Conservation (phyloP, 371 early-diverging fungal genomes). For the Mortierella sp. region DNA sequence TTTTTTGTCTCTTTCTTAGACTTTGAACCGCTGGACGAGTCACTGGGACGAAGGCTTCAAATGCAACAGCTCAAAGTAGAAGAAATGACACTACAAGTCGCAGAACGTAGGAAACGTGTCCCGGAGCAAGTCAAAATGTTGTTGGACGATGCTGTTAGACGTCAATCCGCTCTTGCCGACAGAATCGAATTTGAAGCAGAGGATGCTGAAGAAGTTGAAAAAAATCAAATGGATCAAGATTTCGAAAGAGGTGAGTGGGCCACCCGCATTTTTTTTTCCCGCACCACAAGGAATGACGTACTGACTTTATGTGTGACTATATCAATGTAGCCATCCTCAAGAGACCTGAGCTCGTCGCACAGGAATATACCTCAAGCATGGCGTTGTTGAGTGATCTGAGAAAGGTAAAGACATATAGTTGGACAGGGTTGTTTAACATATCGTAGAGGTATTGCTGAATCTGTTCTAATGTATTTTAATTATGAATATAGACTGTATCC, state of each 20-base stretch:
- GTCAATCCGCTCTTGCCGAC: conserved; percentile 46
- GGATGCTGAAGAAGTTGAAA: conserved; percentile 1
- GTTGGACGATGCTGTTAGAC: conserved; percentile 47
- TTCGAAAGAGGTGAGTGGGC: conserved; percentile 8
- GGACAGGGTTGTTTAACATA: no score
- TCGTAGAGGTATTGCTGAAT: no score
- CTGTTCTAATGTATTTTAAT: background rate
- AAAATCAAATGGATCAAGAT: background rate
- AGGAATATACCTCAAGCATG: conserved; percentile 45
- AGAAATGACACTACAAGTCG: conserved; percentile 47
- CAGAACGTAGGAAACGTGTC: conserved; percentile 57
- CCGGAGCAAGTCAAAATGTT: conserved; percentile 58
- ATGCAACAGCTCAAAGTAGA: conserved; percentile 34
- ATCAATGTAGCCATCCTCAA: conserved; percentile 12
- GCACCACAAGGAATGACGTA: background rate
- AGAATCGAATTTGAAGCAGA: conserved; percentile 43
- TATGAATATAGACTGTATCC: conserved; percentile 32
- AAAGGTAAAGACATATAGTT: no score
- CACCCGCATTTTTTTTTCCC: background rate
- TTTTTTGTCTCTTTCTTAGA: conserved; percentile 11
- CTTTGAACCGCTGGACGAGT: conserved; percentile 50
- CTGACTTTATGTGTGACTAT: background rate
- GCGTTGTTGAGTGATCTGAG: conserved; percentile 33
- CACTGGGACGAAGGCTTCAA: conserved; percentile 31
- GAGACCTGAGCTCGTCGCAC: conserved; percentile 35